Percentiles rank a stretch among this genome's conserved stretches.
Conservation (phyloP, 805 yeast species). For the Candida morakotiae region DNA sequence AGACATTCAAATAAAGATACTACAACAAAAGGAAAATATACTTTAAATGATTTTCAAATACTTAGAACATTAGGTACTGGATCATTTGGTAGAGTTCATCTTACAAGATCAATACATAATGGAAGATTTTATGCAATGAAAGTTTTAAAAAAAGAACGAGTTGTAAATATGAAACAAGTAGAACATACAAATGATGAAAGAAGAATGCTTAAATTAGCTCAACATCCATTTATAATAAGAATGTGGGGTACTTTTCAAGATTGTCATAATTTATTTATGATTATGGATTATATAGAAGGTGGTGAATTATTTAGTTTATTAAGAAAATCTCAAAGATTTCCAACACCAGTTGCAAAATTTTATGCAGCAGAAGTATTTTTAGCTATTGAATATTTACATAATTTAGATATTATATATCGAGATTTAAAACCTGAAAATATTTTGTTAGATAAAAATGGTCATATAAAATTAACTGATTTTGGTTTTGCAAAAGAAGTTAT, state of each 20-base stretch:
- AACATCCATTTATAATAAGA: conserved; percentile 56
- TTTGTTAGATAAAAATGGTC: conserved; percentile 55
- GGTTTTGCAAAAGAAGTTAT: conserved; percentile 61
- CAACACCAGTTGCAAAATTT: conserved; percentile 61
- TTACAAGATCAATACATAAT: conserved; percentile 55
- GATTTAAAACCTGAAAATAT: conserved; percentile 63
- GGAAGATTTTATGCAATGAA: conserved; percentile 60
- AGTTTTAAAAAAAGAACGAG: conserved; percentile 53
- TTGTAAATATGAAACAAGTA: conserved; percentile 58
- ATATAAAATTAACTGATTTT: conserved; percentile 57
- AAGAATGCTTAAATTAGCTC: conserved; percentile 53
- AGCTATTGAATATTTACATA: conserved; percentile 56
- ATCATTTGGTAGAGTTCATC: conserved; percentile 57
- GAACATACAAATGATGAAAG: conserved; percentile 64
- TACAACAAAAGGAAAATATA: conserved; percentile 53
- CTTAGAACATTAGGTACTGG: conserved; percentile 60
- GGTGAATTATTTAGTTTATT: conserved; percentile 56
- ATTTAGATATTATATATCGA: conserved; percentile 56
- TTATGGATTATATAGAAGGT: conserved; percentile 64
- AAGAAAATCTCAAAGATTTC: conserved; percentile 55
- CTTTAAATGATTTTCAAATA: conserved; percentile 52
- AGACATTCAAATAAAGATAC: conserved; percentile 24
- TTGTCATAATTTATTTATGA: conserved; percentile 53
- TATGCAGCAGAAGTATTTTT: conserved; percentile 60
- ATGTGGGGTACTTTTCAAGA: conserved; percentile 72